Evolutionary conservation across 2,329 filamentous ascomycete species (phyloP).

Genomic region (Xylariaceae sp.): DNA sequence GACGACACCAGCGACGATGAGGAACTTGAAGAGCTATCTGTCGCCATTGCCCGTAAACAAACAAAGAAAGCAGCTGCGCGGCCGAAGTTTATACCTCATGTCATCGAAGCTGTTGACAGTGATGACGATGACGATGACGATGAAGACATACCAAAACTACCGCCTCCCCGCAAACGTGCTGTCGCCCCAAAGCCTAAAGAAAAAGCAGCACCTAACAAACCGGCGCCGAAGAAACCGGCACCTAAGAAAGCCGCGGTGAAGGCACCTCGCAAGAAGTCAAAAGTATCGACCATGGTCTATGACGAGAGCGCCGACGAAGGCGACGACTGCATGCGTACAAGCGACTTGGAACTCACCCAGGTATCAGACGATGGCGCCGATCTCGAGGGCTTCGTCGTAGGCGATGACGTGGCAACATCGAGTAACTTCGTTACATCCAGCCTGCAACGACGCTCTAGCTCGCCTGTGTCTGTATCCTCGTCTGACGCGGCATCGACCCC

Average conservation of each 20-base stretch:
- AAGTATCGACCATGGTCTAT: conserved; percentile 22
- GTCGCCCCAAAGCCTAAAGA: conserved; percentile 12
- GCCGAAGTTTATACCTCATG: conserved; percentile 6
- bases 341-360: conserved; percentile 35
- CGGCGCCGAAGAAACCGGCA: neutral
- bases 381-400: conserved; percentile 32
- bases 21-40: conserved; percentile 18
- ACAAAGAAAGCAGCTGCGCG: conserved; percentile 15
- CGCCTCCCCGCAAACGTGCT: conserved; percentile 17
- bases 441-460: conserved; percentile 22
- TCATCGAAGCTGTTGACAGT: conserved; percentile 1
- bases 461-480: conserved; percentile 20
- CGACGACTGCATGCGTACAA: conserved; percentile 33
- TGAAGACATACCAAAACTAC: conserved; percentile 9
- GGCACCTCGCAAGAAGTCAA: conserved; percentile 15
- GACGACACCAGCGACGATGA: conserved; percentile 3
- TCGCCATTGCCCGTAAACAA: conserved; percentile 8
- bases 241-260: conserved; percentile 15
- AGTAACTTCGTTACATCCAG: conserved; percentile 28
- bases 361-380: conserved; percentile 33
- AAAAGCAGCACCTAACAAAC: too few species aligned
- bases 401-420: conserved; percentile 30
- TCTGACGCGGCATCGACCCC: conserved; percentile 18
- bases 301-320: conserved; percentile 34
- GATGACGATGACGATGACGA: conserved; percentile 14